These are phyloP conservation scores for Gnetum montanum DNA, from an alignment of 75 land plant genomes.

Conservation along the genomic window DNA sequence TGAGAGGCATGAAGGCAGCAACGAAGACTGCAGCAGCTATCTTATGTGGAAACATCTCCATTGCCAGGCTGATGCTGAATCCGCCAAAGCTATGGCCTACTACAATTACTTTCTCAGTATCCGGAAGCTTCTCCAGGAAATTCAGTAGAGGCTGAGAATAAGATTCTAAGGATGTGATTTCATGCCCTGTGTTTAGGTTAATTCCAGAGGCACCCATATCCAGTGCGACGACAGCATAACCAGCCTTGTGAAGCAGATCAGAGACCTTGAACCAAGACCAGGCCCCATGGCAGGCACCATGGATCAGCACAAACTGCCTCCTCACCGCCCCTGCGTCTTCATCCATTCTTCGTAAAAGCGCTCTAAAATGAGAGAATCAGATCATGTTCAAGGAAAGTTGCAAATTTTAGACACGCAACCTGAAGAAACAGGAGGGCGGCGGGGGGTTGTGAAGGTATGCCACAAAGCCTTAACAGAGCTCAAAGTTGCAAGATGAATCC, in stretches of 20 bases:
- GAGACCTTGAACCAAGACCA: slow-evolving; percentile 47
- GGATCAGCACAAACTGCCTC: slow-evolving; percentile 34
- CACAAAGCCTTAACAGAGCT: too few species aligned
- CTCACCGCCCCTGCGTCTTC: background rate
- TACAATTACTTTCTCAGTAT: slow-evolving; percentile 20
- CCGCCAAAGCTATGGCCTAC: slow-evolving; percentile 28
- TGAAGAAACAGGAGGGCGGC: too few species aligned
- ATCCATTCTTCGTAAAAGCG: background rate
- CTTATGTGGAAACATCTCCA: slow-evolving; percentile 15
- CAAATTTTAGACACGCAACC: too few species aligned
- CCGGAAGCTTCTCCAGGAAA: slow-evolving; percentile 17
- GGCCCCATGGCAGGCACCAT: slow-evolving; percentile 42
- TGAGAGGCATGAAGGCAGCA: slow-evolving; percentile 9
- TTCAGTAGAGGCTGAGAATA: slow-evolving; percentile 35
- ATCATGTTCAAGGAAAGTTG: too few species aligned
- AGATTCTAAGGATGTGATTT: slow-evolving; percentile 22
- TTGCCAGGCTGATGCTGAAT: slow-evolving; percentile 12
- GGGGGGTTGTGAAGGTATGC: too few species aligned
- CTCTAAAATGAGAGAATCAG: too few species aligned
- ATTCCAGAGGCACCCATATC: slow-evolving; percentile 31
- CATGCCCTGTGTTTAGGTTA: slow-evolving; percentile 9
- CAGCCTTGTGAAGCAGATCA: slow-evolving; percentile 12
- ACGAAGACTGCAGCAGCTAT: slow-evolving; percentile 13
- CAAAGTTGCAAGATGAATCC: too few species aligned
- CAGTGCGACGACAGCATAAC: slow-evolving; percentile 30